Conservation (phyloP, 306 rosid species). For the Quercus wislizeni region DNA sequence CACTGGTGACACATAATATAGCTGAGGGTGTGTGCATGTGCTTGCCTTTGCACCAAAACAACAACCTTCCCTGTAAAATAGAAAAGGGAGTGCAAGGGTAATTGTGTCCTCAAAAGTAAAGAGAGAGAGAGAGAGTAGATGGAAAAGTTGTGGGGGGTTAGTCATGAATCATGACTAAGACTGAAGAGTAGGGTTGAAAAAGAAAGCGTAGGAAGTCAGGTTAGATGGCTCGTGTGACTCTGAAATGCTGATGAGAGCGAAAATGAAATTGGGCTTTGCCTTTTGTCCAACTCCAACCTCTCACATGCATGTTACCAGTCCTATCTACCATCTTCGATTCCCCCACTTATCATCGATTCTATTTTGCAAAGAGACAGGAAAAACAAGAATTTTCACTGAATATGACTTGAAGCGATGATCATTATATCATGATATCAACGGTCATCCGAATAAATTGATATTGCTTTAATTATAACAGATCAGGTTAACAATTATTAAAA, state of each 20-base stretch:
- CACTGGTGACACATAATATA: slow-evolving; percentile 2
- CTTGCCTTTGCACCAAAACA: slow-evolving; percentile 6
- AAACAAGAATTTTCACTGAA: no score
- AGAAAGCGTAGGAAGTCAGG: neutral
- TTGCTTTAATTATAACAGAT: no score
- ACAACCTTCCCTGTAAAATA: neutral
- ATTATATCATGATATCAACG: no score
- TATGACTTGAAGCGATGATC: no score
- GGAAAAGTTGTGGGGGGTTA: neutral
- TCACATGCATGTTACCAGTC: neutral
- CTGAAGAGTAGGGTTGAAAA: neutral
- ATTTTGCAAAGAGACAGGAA: neutral
- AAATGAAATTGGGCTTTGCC: neutral
- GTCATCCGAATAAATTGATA: no score
- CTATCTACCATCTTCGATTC: neutral
- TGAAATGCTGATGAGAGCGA: slow-evolving; percentile 23
- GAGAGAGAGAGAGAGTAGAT: neutral
- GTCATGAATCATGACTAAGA: neutral
- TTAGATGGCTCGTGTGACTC: slow-evolving; percentile 34
- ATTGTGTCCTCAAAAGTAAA: neutral
- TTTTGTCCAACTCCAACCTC: neutral
- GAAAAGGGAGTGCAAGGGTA: neutral
- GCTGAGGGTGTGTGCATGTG: slow-evolving; percentile 5
- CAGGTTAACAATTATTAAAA: no score
- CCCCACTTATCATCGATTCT: neutral